Base-by-base conservation (phyloP, 805 yeast genomes). In the Kluyveromyces lactis region DNA sequence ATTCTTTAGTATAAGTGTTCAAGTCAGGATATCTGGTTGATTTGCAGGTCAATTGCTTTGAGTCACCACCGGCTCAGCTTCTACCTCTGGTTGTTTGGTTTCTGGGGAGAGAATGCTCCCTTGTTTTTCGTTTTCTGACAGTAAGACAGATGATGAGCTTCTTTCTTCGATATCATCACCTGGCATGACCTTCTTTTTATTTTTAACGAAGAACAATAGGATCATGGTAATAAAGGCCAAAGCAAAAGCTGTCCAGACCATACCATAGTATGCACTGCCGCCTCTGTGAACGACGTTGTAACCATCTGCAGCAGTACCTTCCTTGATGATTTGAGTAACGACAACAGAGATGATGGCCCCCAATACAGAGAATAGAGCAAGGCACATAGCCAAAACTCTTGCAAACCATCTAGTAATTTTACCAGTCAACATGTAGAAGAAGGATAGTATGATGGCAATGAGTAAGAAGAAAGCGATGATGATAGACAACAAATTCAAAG, bases 221-320 rank as follows among this genome's bases (percentile, higher is more conserved):
- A 46, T 33, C 26, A 54, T 48, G 11, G 47, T 43, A 11, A 57
- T 29, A 31, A 55, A 38, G 8, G 60, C 38, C 18, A 57, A 37
- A 10, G 47, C 38, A 39, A 59, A 59, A 2, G 57, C 53, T 15
- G 58, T 42, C 64, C 65, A 60, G 5, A 51, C 35, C 27, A 59
- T 38, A 30, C 63, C 64, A 30, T 44, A 40, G 40, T 46, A 52
- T 6, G 61, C 53, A 30, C 47, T 33, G 24, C 57, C 56, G 9
- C 44, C 36, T 7, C 42, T 47, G 39, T 51, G 50, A 23, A 43
- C 42, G 17, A 59, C 64, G 38, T 51, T 51, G 45, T 46, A 60
- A 16, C 47, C 43, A 38, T 60, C 65, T 3, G 52, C 46, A 8
- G 53, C 43, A 17, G 59, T 53, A 46, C 63, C 64, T 6, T 50